These are phyloP conservation scores for Phialophora tarda DNA, from an alignment of 2,329 filamentous ascomycete genomes.

Conservation along the genomic window DNA sequence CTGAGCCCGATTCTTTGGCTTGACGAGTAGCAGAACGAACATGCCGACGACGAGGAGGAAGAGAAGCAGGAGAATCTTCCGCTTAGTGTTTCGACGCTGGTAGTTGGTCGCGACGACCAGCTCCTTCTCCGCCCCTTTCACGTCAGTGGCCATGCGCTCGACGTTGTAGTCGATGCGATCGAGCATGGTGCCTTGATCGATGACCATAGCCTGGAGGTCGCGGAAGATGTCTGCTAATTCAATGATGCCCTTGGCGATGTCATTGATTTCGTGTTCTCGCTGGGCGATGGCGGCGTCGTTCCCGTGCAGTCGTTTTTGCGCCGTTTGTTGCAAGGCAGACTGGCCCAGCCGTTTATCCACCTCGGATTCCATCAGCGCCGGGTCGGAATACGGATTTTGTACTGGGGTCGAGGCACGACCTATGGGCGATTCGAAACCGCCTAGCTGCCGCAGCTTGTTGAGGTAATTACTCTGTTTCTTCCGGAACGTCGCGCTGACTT, in stretches of 20 bases:
- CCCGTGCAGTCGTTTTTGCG: constrained; percentile 63
- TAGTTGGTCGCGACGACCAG: constrained; percentile 78
- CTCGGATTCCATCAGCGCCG: constrained; percentile 89
- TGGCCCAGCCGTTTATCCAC: constrained; percentile 92
- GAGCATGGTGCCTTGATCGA: constrained; percentile 87
- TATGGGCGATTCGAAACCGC: constrained; percentile 61
- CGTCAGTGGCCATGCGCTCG: constrained; percentile 89
- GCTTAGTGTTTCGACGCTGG: constrained; percentile 84
- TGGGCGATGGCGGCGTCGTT: constrained; percentile 87
- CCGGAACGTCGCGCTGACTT: constrained; percentile 87
- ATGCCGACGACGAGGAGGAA: constrained; percentile 82
- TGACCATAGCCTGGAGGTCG: constrained; percentile 93
- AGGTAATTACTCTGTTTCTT: constrained; percentile 98
- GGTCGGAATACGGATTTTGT: constrained; percentile 75
- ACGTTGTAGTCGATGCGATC: constrained; percentile 98
- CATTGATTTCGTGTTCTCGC: constrained; percentile 94
- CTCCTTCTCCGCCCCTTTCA: constrained; percentile 92
- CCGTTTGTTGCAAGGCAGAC: constrained; percentile 80
- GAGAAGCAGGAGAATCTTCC: constrained; percentile 90
- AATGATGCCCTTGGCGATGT: constrained; percentile 97
- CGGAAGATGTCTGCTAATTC: constrained; percentile 96
- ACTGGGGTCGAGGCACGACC: constrained; percentile 53
- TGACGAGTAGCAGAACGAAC: constrained; percentile 81
- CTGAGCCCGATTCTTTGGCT: constrained; percentile 63
- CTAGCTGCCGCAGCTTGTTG: constrained; percentile 81